These are phyloP conservation scores for Aspergillus nidulans DNA, from an alignment of 495 filamentous ascomycete genomes.

Conservation along the genomic window DNA sequence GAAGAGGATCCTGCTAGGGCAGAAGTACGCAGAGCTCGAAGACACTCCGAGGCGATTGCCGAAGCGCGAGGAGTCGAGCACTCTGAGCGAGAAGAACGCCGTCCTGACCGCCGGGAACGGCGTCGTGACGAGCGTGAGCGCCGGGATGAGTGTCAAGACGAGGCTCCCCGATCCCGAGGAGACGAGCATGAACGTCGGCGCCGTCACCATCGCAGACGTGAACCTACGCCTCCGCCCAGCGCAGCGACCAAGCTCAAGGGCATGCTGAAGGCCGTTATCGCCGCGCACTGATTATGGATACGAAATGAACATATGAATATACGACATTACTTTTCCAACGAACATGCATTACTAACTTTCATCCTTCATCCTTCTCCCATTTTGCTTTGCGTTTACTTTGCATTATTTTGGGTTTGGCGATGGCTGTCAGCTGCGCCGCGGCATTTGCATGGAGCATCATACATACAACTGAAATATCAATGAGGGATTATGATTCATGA, in stretches of 20 bases:
- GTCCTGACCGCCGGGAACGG: not conserved
- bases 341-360: constrained; percentile 8
- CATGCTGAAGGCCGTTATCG: constrained; percentile 33
- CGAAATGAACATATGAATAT: not conserved
- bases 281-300: constrained; percentile 24
- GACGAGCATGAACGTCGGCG: constrained; percentile 23
- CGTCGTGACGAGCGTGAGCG: constrained; percentile 1
- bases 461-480: not conserved
- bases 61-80: not conserved
- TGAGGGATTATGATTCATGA: not conserved
- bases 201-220: constrained; percentile 31
- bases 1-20: constrained; percentile 16
- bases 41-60: constrained; percentile 3
- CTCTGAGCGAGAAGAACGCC: not conserved
- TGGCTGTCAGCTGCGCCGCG: not conserved
- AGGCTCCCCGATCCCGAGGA: constrained; percentile 9
- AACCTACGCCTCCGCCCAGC: constrained; percentile 28
- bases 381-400: not conserved
- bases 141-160: constrained; percentile 8
- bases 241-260: constrained; percentile 35
- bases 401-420: not conserved
- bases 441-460: constrained; percentile 7
- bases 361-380: not conserved
- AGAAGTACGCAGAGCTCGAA: constrained; percentile 11
- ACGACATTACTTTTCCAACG: constrained; percentile 1